Base-by-base conservation (phyloP, 2,329 filamentous ascomycete species). In the Ophiognomonia clavigignenti-juglandacearum region DNA sequence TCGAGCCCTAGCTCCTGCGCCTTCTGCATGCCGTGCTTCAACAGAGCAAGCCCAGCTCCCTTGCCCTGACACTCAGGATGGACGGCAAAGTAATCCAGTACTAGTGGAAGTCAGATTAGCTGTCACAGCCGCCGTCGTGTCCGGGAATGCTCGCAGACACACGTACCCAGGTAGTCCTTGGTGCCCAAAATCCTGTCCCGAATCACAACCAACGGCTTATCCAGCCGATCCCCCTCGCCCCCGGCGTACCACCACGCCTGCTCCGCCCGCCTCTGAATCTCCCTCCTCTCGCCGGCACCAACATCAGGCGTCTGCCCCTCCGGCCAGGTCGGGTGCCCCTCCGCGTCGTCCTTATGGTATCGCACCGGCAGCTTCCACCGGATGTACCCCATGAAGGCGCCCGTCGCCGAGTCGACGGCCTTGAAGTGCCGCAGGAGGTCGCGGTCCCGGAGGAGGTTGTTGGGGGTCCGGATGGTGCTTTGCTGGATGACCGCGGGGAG, bases 31-130 rank as follows among this genome's bases (percentile, higher is more conserved):
- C 56, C 56, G 11, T 50, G 45, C 4, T 41, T 35, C 14, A 59
- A 53, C 4, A 60, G 44, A n/a, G 45, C 39, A 0, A 54, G 54
- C 4, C 50, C 57, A 24, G 60, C 55, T 3, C 56, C 57, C 8
- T 42, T 54, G 10, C 53, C 41, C 19, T 56, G 50, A 27, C 56
- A 41, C 1, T 52, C 49, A 0, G 57, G 57, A 32, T 57, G 56
- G 9, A 60, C 55, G 2, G 55, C 56, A 9, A 61, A 54, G 43
- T 56, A 60, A 11, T 59, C 57, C 9, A 59, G 56, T 11, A 48
- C 56, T 59, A 31, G n/a, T 40, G 18, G 14, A n/a, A n/a, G n/a
- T n/a, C n/a, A n/a, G 2, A 9, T 24, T 2, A 20, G 4, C 4
- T 18, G 1, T 6, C 16, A 6, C 9, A 18, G 4, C n/a, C n/a